Evolutionary conservation across 306 rosid genomes (phyloP).

Genomic region (Prunus mongolica): DNA sequence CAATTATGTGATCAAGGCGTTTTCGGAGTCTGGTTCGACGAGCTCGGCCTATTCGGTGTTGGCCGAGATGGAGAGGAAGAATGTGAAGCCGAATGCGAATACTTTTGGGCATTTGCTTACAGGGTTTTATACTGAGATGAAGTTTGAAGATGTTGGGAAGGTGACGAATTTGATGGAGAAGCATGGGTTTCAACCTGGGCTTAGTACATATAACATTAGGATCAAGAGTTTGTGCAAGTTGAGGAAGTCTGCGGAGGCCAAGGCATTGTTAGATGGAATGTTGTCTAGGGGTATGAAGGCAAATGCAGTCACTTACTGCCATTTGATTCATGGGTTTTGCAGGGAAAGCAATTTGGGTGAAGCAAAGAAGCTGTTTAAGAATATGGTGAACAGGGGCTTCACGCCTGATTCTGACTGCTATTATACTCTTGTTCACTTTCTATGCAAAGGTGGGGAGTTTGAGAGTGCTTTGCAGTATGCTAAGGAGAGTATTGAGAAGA

Average conservation of each 20-base stretch:
- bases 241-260: slow-evolving; percentile 62
- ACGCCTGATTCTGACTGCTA: slow-evolving; percentile 46
- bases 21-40: slow-evolving; percentile 58
- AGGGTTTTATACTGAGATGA: slow-evolving; percentile 68
- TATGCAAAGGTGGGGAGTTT: slow-evolving; percentile 48
- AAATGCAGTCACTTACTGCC: slow-evolving; percentile 41
- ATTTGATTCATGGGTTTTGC: slow-evolving; percentile 74
- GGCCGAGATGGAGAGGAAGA: slow-evolving; percentile 69
- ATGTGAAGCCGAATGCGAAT: slow-evolving; percentile 38
- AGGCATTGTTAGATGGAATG: slow-evolving; percentile 66
- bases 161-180: slow-evolving; percentile 58
- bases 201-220: slow-evolving; percentile 62
- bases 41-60: slow-evolving; percentile 54
- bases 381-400: slow-evolving; percentile 49
- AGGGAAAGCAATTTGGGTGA: slow-evolving; percentile 62
- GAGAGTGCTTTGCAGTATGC: slow-evolving; percentile 45
- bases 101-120: slow-evolving; percentile 39
- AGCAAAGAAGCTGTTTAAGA: slow-evolving; percentile 51
- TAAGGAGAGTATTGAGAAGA: slow-evolving; percentile 57
- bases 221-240: slow-evolving; percentile 68
- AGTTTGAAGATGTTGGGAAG: slow-evolving; percentile 66
- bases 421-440: slow-evolving; percentile 45
- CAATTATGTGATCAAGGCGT: slow-evolving; percentile 55
- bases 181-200: slow-evolving; percentile 28
- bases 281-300: slow-evolving; percentile 50